Percentiles rank a stretch among this genome's conserved stretches.
These are phyloP conservation scores for Saccharomycopsis synnaedendra DNA, from an alignment of 805 yeast genomes.

Conservation along the genomic window DNA sequence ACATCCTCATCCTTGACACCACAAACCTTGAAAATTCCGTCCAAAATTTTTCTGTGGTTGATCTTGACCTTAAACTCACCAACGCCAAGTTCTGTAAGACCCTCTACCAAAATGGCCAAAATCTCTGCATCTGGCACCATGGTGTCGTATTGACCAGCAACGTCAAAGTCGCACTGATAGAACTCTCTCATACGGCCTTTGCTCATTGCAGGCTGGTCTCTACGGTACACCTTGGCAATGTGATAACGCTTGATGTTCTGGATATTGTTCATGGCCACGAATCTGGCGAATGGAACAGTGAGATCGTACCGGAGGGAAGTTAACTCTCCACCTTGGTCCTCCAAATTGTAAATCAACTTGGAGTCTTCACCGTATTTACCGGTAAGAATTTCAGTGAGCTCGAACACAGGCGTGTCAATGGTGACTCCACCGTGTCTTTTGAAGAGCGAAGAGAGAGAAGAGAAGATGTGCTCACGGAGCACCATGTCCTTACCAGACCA, in stretches of 20 bases:
- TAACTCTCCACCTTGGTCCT: constrained; percentile 98
- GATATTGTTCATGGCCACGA: constrained; percentile 90
- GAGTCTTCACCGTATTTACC: constrained; percentile 99
- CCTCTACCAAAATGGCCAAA: constrained; percentile 72
- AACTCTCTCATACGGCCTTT: constrained; percentile 99
- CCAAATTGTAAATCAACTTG: constrained; percentile 86
- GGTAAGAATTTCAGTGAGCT: constrained; percentile 84
- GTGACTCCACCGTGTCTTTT: constrained; percentile 97
- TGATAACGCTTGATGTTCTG: constrained; percentile 88
- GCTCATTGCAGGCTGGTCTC: constrained; percentile 99
- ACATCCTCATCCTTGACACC: constrained; percentile 94
- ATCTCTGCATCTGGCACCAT: constrained; percentile 97
- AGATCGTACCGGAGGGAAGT: constrained; percentile 92
- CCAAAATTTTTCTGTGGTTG: constrained; percentile 91
- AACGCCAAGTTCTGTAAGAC: constrained; percentile 74
- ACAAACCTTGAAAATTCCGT: constrained; percentile 90
- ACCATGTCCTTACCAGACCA: constrained; percentile 99
- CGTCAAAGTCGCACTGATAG: constrained; percentile 96
- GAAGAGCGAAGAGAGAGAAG: constrained; percentile 60
- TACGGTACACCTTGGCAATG: constrained; percentile 95
- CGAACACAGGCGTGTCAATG: constrained; percentile 97
- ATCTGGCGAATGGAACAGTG: constrained; percentile 97
- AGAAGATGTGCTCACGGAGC: constrained; percentile 78
- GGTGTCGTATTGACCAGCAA: constrained; percentile 84
- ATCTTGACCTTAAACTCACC: constrained; percentile 82